phyloP scores from a whole-genome alignment of 768 basidiomycete species.

The Pholiota molesta region DNA sequence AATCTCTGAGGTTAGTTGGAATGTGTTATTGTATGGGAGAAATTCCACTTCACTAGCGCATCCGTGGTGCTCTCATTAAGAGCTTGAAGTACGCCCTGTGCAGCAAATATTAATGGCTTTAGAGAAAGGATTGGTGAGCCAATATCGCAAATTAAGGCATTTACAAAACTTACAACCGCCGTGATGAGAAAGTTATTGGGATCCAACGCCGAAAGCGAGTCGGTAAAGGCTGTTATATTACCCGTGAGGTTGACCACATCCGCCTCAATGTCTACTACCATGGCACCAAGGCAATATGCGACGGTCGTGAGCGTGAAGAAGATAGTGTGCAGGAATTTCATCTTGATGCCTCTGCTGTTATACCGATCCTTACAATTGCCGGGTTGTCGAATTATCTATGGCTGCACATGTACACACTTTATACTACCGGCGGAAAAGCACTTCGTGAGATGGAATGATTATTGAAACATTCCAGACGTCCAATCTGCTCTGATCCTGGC shows the following conservation, averaged over 20 bases:
- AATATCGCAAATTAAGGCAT: neutral
- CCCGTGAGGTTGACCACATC: conserved; percentile 5
- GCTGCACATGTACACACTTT: no score
- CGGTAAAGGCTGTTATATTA: neutral
- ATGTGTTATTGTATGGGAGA: neutral
- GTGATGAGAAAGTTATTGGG: neutral
- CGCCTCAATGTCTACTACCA: neutral
- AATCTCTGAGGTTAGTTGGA: no score
- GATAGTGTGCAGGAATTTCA: neutral
- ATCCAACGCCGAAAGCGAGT: neutral
- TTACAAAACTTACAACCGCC: neutral
- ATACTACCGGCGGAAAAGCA: no score
- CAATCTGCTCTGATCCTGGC: no score
- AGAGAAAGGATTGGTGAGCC: neutral
- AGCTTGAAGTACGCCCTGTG: neutral
- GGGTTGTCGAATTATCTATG: no score
- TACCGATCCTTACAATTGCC: neutral
- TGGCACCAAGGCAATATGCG: neutral
- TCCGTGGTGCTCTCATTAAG: neutral
- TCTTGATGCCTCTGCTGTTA: neutral
- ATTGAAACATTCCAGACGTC: no score
- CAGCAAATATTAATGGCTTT: neutral
- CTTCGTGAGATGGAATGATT: no score
- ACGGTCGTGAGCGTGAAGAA: neutral
- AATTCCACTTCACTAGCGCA: neutral